Evolutionary conservation across 208 protist genomes (phyloP), one percentile per base, ranked within the genome.

Genomic region (Plasmodiophora brassicae): DNA sequence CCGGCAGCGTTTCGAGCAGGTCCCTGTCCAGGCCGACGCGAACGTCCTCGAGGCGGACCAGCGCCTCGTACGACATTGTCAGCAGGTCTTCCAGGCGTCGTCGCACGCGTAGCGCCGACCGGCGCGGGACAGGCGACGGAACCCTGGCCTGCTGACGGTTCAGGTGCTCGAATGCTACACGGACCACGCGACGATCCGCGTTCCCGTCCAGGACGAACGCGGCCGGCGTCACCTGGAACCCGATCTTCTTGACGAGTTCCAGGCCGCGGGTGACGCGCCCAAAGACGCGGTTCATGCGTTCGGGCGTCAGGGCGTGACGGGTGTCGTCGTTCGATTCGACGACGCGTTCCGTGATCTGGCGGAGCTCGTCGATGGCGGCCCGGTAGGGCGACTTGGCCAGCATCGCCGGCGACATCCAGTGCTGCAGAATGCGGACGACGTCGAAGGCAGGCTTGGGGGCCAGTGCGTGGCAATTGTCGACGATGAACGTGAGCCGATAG

Each of bases 381-480:
- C n/a, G 5, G n/a, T 78, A 78, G 20, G 65, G 5, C 5, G 14
- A 38, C 10, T 5, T n/a, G 65, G 32, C 41, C 32, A 8, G 41
- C 14, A 78, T 36, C 5, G 65, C 65, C 20, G 65, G 65, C n/a
- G 65, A 78, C 5, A 78, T n/a, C 65, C 65, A 78, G n/a, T 78
- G 65, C 65, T 78, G 32, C n/a, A 78, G n/a, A 38, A 78, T 78
- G 32, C 41, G 65, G n/a, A n/a, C 20, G 5, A 78, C 41, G 41
- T 78, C 65, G n/a, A 36, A 78, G 14, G 65, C 65, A 36, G 41
- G 65, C 65, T 78, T 78, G 65, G 65, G 65, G n/a, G 32, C 41
- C 20, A 78, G 65, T 8, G 20, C n/a, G 65, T 5, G 32, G 10
- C 65, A n/a, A 32, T 78, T 78, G 32, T 78, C 65, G 65, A 78